phyloP scores from a whole-genome alignment of 345 rosid genomes.

The Limnanthes douglasii region DNA sequence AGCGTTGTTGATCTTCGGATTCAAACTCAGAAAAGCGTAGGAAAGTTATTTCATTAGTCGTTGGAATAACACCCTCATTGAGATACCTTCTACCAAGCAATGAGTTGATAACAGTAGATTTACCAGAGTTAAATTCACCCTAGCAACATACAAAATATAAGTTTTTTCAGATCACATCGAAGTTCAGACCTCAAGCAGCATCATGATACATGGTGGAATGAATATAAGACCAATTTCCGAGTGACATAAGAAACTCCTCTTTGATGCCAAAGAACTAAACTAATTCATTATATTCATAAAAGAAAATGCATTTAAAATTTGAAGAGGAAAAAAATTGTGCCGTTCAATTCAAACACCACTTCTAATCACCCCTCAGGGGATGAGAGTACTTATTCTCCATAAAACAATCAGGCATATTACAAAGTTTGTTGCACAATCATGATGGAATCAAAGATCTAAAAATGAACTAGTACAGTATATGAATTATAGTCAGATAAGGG shows the following conservation, averaged over 20 bases:
- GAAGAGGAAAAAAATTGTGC: neutral
- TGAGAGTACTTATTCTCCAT: too few relatives aligned
- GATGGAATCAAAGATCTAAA: too few relatives aligned
- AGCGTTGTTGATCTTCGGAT: constrained; percentile 48
- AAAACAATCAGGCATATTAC: too few relatives aligned
- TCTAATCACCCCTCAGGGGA: neutral
- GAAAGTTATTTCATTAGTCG: constrained; percentile 89
- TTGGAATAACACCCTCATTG: constrained; percentile 86
- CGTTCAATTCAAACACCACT: neutral
- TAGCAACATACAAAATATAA: constrained; percentile 13
- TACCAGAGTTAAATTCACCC: constrained; percentile 98
- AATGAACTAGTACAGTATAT: too few relatives aligned
- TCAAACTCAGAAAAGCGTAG: constrained; percentile 52
- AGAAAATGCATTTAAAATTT: too few relatives aligned
- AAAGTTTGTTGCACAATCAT: too few relatives aligned
- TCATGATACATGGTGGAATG: constrained; percentile 2
- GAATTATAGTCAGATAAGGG: too few relatives aligned
- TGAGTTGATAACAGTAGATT: constrained; percentile 89
- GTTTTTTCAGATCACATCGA: constrained; percentile 3
- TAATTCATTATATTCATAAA: neutral
- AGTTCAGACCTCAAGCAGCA: constrained; percentile 1
- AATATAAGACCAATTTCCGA: constrained; percentile 1
- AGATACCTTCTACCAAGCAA: constrained; percentile 87
- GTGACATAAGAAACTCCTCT: neutral
- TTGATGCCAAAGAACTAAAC: neutral